Conservation (phyloP, 2,329 filamentous ascomycete species). For the Pezicula rhizophila region DNA sequence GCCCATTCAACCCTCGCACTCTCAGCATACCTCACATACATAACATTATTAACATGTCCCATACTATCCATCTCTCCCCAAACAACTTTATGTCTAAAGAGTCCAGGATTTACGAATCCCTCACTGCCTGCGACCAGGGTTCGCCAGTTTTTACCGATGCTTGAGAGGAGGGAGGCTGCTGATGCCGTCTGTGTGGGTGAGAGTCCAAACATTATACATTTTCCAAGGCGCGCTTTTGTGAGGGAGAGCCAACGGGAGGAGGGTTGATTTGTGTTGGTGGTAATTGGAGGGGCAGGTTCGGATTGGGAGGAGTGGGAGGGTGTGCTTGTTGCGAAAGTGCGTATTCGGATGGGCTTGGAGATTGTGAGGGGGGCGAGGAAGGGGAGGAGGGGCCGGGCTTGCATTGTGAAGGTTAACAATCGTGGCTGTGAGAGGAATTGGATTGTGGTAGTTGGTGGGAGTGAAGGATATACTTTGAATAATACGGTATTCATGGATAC, state of each 20-base stretch:
- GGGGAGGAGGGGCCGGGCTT: too few relatives aligned
- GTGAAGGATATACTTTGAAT: neutral
- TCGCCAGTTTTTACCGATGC: constrained; percentile 62
- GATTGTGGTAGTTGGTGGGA: neutral
- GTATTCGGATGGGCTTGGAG: neutral
- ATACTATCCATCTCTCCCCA: constrained; percentile 80
- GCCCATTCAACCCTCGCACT: constrained; percentile 75
- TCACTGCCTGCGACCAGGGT: constrained; percentile 67
- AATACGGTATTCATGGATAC: too few relatives aligned
- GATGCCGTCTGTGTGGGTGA: constrained; percentile 48
- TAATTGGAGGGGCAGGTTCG: constrained; percentile 11
- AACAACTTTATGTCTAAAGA: constrained; percentile 61
- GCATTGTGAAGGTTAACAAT: neutral
- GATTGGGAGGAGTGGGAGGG: constrained; percentile 6
- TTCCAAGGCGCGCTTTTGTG: constrained; percentile 61
- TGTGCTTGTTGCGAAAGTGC: neutral
- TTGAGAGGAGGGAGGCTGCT: constrained; percentile 52
- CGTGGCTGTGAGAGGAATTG: neutral
- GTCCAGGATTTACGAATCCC: constrained; percentile 62
- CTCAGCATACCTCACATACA: constrained; percentile 79
- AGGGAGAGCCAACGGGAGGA: constrained; percentile 62
- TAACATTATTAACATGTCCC: constrained; percentile 83
- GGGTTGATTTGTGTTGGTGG: constrained; percentile 15
- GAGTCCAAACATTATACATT: constrained; percentile 71
- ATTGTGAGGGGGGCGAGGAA: too few relatives aligned